phyloP scores from a whole-genome alignment of 1,139 yeast species.

The Trichomonascaceae sp. region DNA sequence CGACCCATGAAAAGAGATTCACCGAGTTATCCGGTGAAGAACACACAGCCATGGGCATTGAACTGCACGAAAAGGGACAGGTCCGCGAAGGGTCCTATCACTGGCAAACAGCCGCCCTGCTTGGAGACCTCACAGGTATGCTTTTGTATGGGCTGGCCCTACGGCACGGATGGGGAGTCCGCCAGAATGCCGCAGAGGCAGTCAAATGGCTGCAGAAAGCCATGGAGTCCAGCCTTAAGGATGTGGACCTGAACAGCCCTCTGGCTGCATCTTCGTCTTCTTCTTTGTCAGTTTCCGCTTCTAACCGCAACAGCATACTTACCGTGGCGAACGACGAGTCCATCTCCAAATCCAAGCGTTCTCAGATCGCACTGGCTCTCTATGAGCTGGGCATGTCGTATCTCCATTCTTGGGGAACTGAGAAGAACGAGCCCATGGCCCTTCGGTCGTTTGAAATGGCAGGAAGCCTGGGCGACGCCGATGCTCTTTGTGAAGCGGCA shows the following conservation, averaged over 20 bases:
- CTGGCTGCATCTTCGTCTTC: background rate
- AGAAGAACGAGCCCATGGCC: constrained; percentile 45
- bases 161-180: constrained; percentile 41
- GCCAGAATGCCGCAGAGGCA: constrained; percentile 43
- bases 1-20: constrained; percentile 8
- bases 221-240: constrained; percentile 15
- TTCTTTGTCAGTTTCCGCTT: constrained; percentile 11
- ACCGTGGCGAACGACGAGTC: constrained; percentile 5
- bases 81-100: constrained; percentile 60
- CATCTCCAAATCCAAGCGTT: constrained; percentile 15
- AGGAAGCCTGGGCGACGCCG: constrained; percentile 55
- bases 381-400: constrained; percentile 53
- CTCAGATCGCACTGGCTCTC: constrained; percentile 30
- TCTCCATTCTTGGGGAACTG: constrained; percentile 47
- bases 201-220: constrained; percentile 49
- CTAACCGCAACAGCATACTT: constrained; percentile 5
- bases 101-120: constrained; percentile 46
- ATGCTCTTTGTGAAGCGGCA: constrained; percentile 62
- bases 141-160: constrained; percentile 29
- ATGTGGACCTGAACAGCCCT: background rate
- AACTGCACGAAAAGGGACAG: constrained; percentile 44
- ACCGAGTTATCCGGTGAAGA: constrained; percentile 23
- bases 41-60: constrained; percentile 40
- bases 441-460: constrained; percentile 50
- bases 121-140: constrained; percentile 58